These are phyloP conservation scores for Boletus pseudo-olivaceus DNA, from an alignment of 768 basidiomycete species.

Conservation along the genomic window DNA sequence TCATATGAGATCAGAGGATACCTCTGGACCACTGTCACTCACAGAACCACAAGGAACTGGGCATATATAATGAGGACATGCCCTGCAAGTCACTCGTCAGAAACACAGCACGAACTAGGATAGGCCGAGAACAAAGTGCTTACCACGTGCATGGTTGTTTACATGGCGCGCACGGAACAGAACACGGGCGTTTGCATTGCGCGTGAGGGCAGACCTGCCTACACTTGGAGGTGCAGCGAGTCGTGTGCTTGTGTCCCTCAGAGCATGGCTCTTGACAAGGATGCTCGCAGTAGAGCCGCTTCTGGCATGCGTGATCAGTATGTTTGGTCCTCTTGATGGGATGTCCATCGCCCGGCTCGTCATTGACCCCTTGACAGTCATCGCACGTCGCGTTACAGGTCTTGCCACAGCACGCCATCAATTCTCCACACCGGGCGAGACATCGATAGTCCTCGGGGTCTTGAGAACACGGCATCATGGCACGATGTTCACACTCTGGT, in stretches of 20 bases:
- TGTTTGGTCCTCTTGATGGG: constrained; percentile 36
- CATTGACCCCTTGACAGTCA: constrained; percentile 40
- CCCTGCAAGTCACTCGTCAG: constrained; percentile 33
- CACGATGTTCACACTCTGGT: constrained; percentile 51
- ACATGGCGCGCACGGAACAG: constrained; percentile 57
- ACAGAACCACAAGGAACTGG: constrained; percentile 69
- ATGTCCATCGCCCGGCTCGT: not conserved
- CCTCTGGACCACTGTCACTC: constrained; percentile 23
- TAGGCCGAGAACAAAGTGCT: constrained; percentile 4
- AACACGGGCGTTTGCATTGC: constrained; percentile 46
- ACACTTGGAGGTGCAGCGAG: constrained; percentile 43
- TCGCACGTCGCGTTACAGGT: constrained; percentile 47
- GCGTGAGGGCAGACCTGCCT: constrained; percentile 55
- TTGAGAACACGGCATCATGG: constrained; percentile 43
- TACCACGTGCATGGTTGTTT: constrained; percentile 58
- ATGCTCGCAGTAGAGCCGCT: constrained; percentile 54
- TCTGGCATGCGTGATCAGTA: constrained; percentile 46
- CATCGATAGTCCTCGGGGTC: constrained; percentile 43
- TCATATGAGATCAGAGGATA: not conserved
- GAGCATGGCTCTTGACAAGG: constrained; percentile 49
- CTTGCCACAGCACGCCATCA: constrained; percentile 52
- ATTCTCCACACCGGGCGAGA: constrained; percentile 36
- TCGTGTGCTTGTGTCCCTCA: constrained; percentile 45
- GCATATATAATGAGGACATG: constrained; percentile 52
- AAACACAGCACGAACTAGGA: not conserved